Base-by-base conservation (phyloP, 176 grass and related monocot genomes). In the Musa itinerans region DNA sequence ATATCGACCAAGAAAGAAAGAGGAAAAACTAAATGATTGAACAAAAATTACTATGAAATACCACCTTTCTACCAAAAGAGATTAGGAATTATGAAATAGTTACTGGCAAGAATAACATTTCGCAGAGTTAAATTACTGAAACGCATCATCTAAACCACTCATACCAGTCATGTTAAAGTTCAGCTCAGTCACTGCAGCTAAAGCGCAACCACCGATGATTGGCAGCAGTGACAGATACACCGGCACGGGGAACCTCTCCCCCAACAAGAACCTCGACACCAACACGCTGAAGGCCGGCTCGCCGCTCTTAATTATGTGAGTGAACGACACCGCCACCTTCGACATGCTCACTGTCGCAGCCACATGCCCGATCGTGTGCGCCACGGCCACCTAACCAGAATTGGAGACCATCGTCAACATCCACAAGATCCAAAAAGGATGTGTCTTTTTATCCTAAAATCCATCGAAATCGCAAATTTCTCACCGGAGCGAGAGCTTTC, bases 271-370 rank as follows among this genome's bases (percentile, higher is more conserved):
- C 27, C 88, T 78, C 0, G 94, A 98, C 81, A 98, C 88, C 49
- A 93, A 10, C n/a, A 98, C 94, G 70, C 82, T 93, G 88, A 93
- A 93, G 8, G 94, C 94, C 75, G 90, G 94, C 82, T 98, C 94
- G 1, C 77, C 82, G 75, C 94, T 98, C 94, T 98, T 98, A 74
- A 98, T 98, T 81, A 98, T 98, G 78, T 93, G 94, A 54, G 94
- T 98, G 78, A 98, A 98, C 0, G 94, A 98, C 24, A 93, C 90
- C 52, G 90, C 90, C 75, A 98, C 94, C 88, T 98, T 98, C 1
- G 88, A 84, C 94, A 98, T 98, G 94, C 94, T 98, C 74, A 98
- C 82, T 22, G 88, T 98, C 72, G 94, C 94, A 53, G 94, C 90
- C 64, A 98, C 94, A 79, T 98, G 94, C 65, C 94, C 94, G 58